Conservation (phyloP, 305 asterid species). For the Nicotiana rustica region DNA sequence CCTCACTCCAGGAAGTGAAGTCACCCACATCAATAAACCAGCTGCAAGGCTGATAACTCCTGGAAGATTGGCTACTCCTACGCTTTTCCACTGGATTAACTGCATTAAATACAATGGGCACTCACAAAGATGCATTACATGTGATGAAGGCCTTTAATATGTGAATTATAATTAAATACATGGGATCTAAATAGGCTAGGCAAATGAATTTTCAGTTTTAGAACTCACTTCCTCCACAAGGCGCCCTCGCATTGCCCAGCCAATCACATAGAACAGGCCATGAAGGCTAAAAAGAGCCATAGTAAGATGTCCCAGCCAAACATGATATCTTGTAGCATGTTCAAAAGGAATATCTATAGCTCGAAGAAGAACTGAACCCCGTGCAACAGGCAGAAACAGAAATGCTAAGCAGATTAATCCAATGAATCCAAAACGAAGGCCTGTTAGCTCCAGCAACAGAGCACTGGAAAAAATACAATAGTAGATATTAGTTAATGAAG, state of each 20-base stretch:
- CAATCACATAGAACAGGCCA: conserved; percentile 63
- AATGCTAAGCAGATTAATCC: conserved; percentile 76
- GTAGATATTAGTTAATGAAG: not conserved
- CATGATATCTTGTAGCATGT: conserved; percentile 87
- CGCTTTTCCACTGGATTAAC: conserved; percentile 59
- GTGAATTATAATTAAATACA: not conserved
- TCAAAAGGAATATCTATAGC: conserved; percentile 83
- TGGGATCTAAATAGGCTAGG: not conserved
- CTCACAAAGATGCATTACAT: not conserved
- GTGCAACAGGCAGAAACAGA: conserved; percentile 71
- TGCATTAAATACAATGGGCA: conserved; percentile 44
- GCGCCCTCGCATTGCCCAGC: conserved; percentile 65
- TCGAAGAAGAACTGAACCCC: conserved; percentile 84
- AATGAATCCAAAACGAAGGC: conserved; percentile 68
- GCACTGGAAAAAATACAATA: conserved; percentile 48
- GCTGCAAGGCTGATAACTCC: conserved; percentile 82
- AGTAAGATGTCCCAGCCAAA: conserved; percentile 92
- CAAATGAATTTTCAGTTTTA: not conserved
- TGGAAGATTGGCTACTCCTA: conserved; percentile 69
- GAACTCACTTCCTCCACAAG: conserved; percentile 59
- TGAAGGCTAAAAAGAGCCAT: conserved; percentile 78
- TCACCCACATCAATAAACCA: conserved; percentile 85
- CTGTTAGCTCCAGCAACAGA: conserved; percentile 62
- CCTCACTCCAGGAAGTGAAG: conserved; percentile 87
- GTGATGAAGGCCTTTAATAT: not conserved